Evolutionary conservation across 371 early-diverging fungal genomes (phyloP), one percentile per base, ranked within the genome.

Genomic region (Circinella umbellata): DNA sequence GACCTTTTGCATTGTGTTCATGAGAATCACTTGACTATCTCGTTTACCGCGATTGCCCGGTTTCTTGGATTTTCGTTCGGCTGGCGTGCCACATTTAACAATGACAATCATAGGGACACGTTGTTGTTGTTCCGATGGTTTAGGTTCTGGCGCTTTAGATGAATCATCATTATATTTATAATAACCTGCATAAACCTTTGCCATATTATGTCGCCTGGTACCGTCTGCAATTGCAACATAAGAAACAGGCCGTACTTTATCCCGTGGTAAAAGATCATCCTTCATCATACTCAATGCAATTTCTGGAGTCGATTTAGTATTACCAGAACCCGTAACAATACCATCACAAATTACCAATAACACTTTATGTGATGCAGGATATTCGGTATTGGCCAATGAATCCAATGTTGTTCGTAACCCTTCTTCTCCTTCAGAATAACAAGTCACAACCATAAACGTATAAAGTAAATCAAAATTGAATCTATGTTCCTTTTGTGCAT

Each of bases 141-240:
- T 59, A 0, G 80, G 60, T n/a, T 81, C 82, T 5, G 80, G 76
- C 4, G 64, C 65, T 13, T 72, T 76, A 17, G 66, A 51, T 6
- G 82, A 62, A 61, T 81, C 79, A 4, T 85, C 84, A 64, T 76
- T 84, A 49, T 88, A 86, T 18, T 78, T 68, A 70, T 96, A 96
- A 68, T 84, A 88, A 4, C 95, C 96, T n/a, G 93, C 85, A 77
- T 94, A 89, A 8, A 95, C 90, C 71, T 90, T 91, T 53, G 96
- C 98, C 91, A 92, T 92, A 75, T 98, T 98, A 73, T 93, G 90
- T 46, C 94, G 91, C 78, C 91, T 93, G 38, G 79, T 71, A 9
- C 98, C 99, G 67, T 93, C 88, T 0, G 95, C 94, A 66, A 98
- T 91, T 17, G 97, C 92, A 6, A 96, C 86, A 80, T 98, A 98